Evolutionary conservation across 768 basidiomycete species (phyloP), one percentile per base, ranked within the genome.

Genomic region (Tremella mesenterica): DNA sequence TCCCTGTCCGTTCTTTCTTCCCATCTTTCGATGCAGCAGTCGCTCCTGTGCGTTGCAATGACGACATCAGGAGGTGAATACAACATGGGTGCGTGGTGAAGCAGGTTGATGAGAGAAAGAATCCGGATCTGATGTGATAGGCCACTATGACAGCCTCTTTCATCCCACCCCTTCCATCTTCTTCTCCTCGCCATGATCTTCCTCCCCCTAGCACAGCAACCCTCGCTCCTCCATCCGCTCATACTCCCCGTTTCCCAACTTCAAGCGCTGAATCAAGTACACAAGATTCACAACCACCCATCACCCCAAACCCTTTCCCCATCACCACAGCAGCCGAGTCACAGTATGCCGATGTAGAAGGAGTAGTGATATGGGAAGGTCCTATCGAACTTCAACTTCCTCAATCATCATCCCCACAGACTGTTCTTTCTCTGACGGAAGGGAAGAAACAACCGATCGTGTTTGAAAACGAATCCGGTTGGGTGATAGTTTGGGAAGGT

Each of bases 241-340:
- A 26, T 0, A 39, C 44, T 16, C 53, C 46, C n/a, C 41, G 56
- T 43, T 58, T 34, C 13, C 50, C 48, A 33, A 43, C 49, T 9
- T 33, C 46, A 27, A 23, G 16, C 31, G 44, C n/a, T 38, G 36
- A 23, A 34, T 29, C 29, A 65, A 85, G 86, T 44, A 80, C 85
- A 1, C 76, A 79, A 31, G 58, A 26, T 63, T 28, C 25, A 59
- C 65, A 30, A 70, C 55, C 44, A 74, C 88, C 88, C 1, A 77
- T 76, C 48, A 95, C 90, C 0, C 91, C 90, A 0, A 83, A 85
- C 67, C 90, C 90, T 1, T 84, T 83, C 14, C 90, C 90, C 1
- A 76, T 80, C 0, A 83, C 85, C 25, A 78, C 80, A 0, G 83
- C 84, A 28, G 78, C 80, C 14, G 90, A 95, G 72, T 78, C 80